These are phyloP conservation scores for Hemisphaericaspora subhashii DNA, from an alignment of 1,139 yeast genomes.

Conservation along the genomic window DNA sequence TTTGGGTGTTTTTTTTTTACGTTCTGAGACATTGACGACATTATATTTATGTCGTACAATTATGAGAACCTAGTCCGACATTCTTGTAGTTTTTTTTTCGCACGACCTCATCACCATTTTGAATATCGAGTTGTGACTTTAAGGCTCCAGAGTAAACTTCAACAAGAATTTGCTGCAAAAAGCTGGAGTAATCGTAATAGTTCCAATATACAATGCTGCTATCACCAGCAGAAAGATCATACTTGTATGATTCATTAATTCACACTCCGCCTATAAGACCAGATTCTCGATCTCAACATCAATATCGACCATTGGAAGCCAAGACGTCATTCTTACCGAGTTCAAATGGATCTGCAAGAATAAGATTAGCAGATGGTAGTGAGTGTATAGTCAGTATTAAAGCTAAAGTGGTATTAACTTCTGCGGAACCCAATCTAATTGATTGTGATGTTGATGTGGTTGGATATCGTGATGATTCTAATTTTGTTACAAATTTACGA, in stretches of 20 bases:
- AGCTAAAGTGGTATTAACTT: constrained; percentile 70
- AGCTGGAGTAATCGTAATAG: not conserved
- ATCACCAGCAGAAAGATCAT: constrained; percentile 86
- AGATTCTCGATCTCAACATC: constrained; percentile 72
- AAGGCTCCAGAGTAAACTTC: too few species aligned
- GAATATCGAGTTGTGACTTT: too few species aligned
- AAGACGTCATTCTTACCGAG: constrained; percentile 77
- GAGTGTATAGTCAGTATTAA: constrained; percentile 91
- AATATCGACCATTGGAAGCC: constrained; percentile 85
- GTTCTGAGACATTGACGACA: not conserved
- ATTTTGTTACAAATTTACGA: constrained; percentile 57
- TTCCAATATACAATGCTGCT: constrained; percentile 48
- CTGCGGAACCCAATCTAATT: constrained; percentile 46
- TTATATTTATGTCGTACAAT: too few species aligned
- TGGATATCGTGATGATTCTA: constrained; percentile 70
- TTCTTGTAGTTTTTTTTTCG: too few species aligned
- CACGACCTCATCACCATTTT: not conserved
- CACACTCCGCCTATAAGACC: constrained; percentile 70
- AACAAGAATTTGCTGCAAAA: too few species aligned
- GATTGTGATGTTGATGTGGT: constrained; percentile 77
- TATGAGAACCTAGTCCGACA: too few species aligned
- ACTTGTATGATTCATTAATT: constrained; percentile 69
- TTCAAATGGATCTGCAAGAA: constrained; percentile 89
- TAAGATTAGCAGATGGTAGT: constrained; percentile 82
- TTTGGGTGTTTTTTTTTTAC: too few species aligned